Conservation (phyloP, 2,329 filamentous ascomycete species). For the Pseudocercospora fuligena region DNA sequence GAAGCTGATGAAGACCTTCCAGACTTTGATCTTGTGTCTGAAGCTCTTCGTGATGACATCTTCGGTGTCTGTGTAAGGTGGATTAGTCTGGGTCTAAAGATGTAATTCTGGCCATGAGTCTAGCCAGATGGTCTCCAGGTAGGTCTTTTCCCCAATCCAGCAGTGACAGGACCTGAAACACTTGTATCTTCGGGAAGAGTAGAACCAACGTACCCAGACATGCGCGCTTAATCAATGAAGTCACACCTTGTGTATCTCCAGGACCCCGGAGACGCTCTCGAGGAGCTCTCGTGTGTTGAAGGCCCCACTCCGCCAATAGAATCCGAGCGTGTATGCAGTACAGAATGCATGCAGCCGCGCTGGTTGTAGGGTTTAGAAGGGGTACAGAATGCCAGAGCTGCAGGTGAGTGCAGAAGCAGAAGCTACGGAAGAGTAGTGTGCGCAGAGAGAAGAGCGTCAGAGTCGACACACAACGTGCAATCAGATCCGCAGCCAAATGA, state of each 20-base stretch:
- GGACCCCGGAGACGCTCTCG: slow-evolving; percentile 25
- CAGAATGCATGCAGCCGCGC: slow-evolving; percentile 50
- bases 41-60: slow-evolving; percentile 47
- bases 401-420: slow-evolving; percentile 33
- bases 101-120: slow-evolving; percentile 30
- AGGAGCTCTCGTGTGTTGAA: slow-evolving; percentile 35
- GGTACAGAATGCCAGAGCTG: slow-evolving; percentile 29
- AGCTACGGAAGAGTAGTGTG: slow-evolving; percentile 21
- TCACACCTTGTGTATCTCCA: slow-evolving; percentile 33
- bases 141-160: slow-evolving; percentile 31
- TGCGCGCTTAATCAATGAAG: slow-evolving; percentile 40
- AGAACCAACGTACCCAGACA: slow-evolving; percentile 39
- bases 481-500: slow-evolving; percentile 34
- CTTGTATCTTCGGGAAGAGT: slow-evolving; percentile 29
- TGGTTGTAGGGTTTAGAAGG: slow-evolving; percentile 28
- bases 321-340: slow-evolving; percentile 31
- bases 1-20: slow-evolving; percentile 30
- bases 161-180: slow-evolving; percentile 30
- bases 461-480: background rate
- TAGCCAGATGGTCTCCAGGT: slow-evolving; percentile 22
- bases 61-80: slow-evolving; percentile 30
- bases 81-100: slow-evolving; percentile 32
- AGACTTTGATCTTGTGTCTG: slow-evolving; percentile 48
- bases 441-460: background rate
- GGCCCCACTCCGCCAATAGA: slow-evolving; percentile 33